A percentile compares a stretch with the other conserved stretches of the same genome.
These are phyloP conservation scores for Aspergillus sclerotioniger DNA, from an alignment of 495 filamentous ascomycete species.

Conservation along the genomic window DNA sequence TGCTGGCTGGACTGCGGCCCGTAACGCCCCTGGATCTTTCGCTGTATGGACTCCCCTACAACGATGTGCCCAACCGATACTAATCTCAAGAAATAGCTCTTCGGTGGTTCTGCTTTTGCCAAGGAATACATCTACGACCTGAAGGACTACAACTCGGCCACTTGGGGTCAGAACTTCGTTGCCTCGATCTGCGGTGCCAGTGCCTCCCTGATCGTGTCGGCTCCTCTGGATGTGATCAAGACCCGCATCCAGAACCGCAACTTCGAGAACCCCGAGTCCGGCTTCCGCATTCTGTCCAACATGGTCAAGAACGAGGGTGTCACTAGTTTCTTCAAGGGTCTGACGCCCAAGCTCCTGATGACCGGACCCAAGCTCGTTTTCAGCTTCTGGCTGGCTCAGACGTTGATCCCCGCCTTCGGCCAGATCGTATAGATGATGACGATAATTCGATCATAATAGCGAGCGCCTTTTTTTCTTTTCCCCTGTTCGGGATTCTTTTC, in stretches of 20 bases:
- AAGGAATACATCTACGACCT: slow-evolving; percentile 92
- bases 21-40: slow-evolving; percentile 96
- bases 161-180: slow-evolving; percentile 95
- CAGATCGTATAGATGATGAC: slow-evolving; percentile 51
- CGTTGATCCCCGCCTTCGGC: slow-evolving; percentile 72
- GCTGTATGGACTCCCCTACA: slow-evolving; percentile 61
- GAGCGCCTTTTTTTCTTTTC: slow-evolving; percentile 9
- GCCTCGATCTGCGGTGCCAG: slow-evolving; percentile 92
- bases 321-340: slow-evolving; percentile 91
- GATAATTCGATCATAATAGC: slow-evolving; percentile 23
- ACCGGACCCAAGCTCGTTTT: slow-evolving; percentile 98
- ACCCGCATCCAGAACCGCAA: slow-evolving; percentile 99
- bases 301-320: slow-evolving; percentile 90
- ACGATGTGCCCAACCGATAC: slow-evolving; percentile 13
- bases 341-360: slow-evolving; percentile 97
- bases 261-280: slow-evolving; percentile 95
- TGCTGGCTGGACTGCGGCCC: slow-evolving; percentile 95
- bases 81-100: slow-evolving; percentile 61
- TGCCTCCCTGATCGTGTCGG: slow-evolving; percentile 88
- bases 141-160: slow-evolving; percentile 90
- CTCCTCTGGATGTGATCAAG: slow-evolving; percentile 97
- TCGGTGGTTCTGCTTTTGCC: slow-evolving; percentile 95
- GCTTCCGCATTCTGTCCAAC: slow-evolving; percentile 82
- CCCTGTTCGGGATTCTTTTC: slow-evolving; percentile 9
- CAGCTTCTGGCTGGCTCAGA: slow-evolving; percentile 99